Percentiles rank a stretch among this genome's conserved stretches.
phyloP scores from a whole-genome alignment of 2,329 filamentous ascomycete species.

The Penicillium sp. region DNA sequence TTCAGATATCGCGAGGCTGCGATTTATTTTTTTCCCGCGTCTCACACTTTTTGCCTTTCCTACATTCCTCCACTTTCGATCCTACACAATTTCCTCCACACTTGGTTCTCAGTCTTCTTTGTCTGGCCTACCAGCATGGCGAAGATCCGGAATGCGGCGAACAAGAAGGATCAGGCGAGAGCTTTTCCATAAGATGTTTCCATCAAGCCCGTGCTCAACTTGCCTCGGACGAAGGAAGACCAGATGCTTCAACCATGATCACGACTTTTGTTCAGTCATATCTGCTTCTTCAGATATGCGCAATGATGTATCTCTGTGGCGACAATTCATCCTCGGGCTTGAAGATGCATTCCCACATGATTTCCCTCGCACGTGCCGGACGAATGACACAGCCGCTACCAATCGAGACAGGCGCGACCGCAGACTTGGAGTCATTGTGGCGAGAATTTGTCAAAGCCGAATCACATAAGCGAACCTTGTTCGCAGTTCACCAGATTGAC shows the following conservation, averaged over 20 bases:
- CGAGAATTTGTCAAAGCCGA: constrained; percentile 39
- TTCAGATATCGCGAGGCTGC: constrained; percentile 35
- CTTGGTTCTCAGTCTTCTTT: constrained; percentile 41
- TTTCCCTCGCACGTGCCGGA: constrained; percentile 38
- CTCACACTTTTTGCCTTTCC: constrained; percentile 41
- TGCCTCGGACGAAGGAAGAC: constrained; percentile 18
- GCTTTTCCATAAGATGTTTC: constrained; percentile 37
- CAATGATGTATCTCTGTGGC: constrained; percentile 48
- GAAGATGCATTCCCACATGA: constrained; percentile 44
- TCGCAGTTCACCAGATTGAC: constrained; percentile 48
- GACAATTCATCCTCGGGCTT: constrained; percentile 37
- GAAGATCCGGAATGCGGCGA: constrained; percentile 36
- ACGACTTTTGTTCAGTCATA: constrained; percentile 40
- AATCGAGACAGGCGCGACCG: constrained; percentile 17
- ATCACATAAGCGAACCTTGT: constrained; percentile 46
- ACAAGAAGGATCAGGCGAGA: constrained; percentile 25
- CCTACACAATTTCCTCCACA: constrained; percentile 19
- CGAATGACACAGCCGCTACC: constrained; percentile 38
- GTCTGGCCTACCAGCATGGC: constrained; percentile 42
- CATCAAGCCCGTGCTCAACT: constrained; percentile 32
- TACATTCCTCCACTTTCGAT: constrained; percentile 42
- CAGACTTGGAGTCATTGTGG: constrained; percentile 44
- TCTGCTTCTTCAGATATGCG: constrained; percentile 43
- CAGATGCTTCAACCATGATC: constrained; percentile 16
- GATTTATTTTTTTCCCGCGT: constrained; percentile 40